phyloP scores from a whole-genome alignment of 306 rosid species.

The Vigna nakashimae region DNA sequence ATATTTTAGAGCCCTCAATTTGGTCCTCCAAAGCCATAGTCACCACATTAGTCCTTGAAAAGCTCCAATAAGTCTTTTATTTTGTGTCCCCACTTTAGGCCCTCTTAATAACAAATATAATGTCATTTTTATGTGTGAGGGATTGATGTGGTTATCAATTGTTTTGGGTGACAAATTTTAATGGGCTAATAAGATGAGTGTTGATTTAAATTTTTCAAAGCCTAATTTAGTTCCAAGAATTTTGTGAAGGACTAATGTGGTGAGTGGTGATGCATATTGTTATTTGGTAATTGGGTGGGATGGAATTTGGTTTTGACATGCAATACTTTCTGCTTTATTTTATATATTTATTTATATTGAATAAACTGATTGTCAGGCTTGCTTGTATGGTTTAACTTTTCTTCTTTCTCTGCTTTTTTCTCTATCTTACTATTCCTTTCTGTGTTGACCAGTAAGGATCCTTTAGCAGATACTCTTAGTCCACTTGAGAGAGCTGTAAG shows the following conservation, averaged over 20 bases:
- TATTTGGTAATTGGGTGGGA: background rate
- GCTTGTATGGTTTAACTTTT: constrained; percentile 19
- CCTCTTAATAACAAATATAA: background rate
- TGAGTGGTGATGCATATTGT: background rate
- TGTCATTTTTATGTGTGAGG: background rate
- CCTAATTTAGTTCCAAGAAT: background rate
- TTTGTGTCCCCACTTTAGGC: background rate
- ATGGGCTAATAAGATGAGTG: background rate
- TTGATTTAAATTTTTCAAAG: background rate
- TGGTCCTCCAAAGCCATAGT: background rate
- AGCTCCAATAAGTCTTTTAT: background rate
- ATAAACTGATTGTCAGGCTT: constrained; percentile 34
- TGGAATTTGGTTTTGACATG: constrained; percentile 15
- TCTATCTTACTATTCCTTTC: constrained; percentile 58
- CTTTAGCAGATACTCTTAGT: constrained; percentile 76
- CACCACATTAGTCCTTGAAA: background rate
- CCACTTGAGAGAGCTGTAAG: constrained; percentile 97
- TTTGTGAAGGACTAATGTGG: background rate
- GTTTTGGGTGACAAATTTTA: background rate
- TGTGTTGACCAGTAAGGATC: constrained; percentile 71
- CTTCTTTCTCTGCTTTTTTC: constrained; percentile 41
- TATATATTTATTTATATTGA: constrained; percentile 9
- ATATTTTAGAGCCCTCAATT: background rate
- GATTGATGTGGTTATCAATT: background rate
- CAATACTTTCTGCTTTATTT: constrained; percentile 12